Evolutionary conservation across 2,329 filamentous ascomycete species (phyloP).

Genomic region (Cercospora canescens): DNA sequence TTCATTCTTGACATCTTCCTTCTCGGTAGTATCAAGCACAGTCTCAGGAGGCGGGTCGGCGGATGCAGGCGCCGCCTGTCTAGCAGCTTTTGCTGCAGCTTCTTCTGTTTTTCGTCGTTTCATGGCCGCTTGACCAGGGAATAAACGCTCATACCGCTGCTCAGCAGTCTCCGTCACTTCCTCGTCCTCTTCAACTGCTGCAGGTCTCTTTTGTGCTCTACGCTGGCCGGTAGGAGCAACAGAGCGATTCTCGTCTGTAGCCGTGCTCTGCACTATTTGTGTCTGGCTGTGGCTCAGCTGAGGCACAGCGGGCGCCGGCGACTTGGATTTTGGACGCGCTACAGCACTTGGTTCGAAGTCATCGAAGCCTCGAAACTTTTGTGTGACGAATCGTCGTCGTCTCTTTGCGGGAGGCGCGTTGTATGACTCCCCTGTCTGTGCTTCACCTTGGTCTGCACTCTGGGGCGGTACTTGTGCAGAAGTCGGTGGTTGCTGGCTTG

Average conservation of each 20-base stretch:
- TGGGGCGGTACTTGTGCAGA: background rate
- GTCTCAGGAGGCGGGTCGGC: background rate
- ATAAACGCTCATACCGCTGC: conserved; percentile 69
- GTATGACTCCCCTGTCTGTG: conserved; percentile 4
- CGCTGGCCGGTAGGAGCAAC: conserved; percentile 15
- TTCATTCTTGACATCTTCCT: conserved; percentile 30
- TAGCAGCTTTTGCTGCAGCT: background rate
- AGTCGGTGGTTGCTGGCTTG: background rate
- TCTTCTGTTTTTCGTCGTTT: conserved; percentile 74
- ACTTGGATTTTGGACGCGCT: conserved; percentile 24
- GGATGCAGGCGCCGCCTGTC: conserved; percentile 1
- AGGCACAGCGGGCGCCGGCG: conserved; percentile 19
- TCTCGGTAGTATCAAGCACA: background rate
- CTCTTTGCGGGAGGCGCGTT: conserved; percentile 8
- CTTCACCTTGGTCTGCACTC: background rate
- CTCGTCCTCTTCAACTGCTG: conserved; percentile 25
- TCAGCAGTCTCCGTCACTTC: conserved; percentile 21
- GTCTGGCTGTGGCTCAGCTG: conserved; percentile 25
- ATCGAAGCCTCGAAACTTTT: conserved; percentile 59
- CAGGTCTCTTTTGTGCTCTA: conserved; percentile 31
- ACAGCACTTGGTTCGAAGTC: conserved; percentile 39
- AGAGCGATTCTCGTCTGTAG: conserved; percentile 17
- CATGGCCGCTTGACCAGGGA: conserved; percentile 73
- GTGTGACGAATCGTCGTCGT: conserved; percentile 38
- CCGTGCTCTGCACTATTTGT: conserved; percentile 23